These are phyloP conservation scores for Anthoceros angustus DNA, from an alignment of 225 moss, liverwort and hornwort species.

Conservation along the genomic window DNA sequence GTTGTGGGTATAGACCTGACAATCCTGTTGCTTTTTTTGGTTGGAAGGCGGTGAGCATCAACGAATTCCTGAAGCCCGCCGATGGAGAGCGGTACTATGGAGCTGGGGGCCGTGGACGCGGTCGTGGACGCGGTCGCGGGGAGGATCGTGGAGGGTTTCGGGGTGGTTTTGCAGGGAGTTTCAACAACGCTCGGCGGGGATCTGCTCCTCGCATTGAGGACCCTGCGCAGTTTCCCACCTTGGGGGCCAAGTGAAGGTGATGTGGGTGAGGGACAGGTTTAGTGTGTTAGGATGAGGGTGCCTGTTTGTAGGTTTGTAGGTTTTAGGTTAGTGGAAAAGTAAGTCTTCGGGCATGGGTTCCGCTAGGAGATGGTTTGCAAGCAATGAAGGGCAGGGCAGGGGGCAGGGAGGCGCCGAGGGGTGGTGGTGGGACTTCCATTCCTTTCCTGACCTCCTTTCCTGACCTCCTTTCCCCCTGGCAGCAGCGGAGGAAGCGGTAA, in stretches of 20 bases:
- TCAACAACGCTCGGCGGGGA: conserved; percentile 23
- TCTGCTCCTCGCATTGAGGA: conserved; percentile 83
- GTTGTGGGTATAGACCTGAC: background rate
- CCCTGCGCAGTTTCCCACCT: conserved; percentile 66
- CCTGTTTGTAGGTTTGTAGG: too few species aligned
- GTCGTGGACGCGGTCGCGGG: conserved; percentile 37
- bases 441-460: too few species aligned
- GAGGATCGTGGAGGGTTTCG: conserved; percentile 24
- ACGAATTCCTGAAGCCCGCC: conserved; percentile 77
- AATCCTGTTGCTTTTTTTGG: background rate
- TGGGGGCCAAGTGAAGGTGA: conserved; percentile 51
- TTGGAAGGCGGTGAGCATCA: conserved; percentile 63
- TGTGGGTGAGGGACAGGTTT: background rate
- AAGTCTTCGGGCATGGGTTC: too few species aligned
- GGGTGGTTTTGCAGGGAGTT: conserved; percentile 19
- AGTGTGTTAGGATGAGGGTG: too few species aligned
- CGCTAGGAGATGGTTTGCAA: too few species aligned
- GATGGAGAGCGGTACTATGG: conserved; percentile 72
- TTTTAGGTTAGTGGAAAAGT: too few species aligned
- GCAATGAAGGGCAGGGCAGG: too few species aligned
- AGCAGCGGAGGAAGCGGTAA: too few species aligned
- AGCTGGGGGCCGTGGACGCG: conserved; percentile 36
- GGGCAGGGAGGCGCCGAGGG: too few species aligned
- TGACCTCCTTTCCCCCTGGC: too few species aligned
- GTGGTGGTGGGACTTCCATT: too few species aligned